A percentile compares a stretch with the other conserved stretches of the same genome.
phyloP scores from a whole-genome alignment of 148 eudicot genomes.

The Rhododendron griersonianum region DNA sequence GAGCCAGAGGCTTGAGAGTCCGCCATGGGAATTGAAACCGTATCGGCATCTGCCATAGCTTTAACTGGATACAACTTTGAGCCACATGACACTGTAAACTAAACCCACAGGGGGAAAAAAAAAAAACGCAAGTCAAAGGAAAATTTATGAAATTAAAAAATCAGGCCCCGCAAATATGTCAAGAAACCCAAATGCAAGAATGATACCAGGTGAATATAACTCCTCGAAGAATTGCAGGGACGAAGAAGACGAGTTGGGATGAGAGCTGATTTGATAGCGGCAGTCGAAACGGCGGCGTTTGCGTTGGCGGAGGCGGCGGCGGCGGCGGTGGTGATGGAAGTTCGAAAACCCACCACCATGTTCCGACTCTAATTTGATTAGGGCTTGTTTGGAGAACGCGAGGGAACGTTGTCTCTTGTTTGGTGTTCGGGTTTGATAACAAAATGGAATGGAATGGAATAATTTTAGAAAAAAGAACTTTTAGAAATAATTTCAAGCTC shows the following conservation, averaged over 20 bases:
- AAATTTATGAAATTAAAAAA: neutral
- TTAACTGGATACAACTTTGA: conserved; percentile 18
- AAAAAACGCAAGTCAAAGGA: neutral
- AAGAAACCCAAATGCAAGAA: neutral
- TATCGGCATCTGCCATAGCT: conserved; percentile 31
- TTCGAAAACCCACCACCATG: conserved; percentile 11
- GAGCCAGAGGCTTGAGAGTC: conserved; percentile 28
- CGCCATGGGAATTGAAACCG: conserved; percentile 4
- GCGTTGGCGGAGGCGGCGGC: conserved; percentile 5
- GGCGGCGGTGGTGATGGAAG: neutral
- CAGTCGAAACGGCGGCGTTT: neutral
- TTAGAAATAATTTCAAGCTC: too few relatives aligned
- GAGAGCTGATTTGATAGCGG: neutral
- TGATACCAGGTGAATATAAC: neutral
- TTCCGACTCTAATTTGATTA: neutral
- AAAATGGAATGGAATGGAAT: too few relatives aligned
- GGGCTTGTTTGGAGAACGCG: too few relatives aligned
- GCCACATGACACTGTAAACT: conserved; percentile 9
- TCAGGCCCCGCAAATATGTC: too few relatives aligned
- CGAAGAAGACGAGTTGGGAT: neutral
- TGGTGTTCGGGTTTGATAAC: too few relatives aligned
- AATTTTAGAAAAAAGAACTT: too few relatives aligned
- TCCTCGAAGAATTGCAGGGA: conserved; percentile 1
- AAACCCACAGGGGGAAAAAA: neutral
- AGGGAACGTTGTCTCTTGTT: too few relatives aligned